Conservation (phyloP, 768 basidiomycete genomes). For the Mycena metata region DNA sequence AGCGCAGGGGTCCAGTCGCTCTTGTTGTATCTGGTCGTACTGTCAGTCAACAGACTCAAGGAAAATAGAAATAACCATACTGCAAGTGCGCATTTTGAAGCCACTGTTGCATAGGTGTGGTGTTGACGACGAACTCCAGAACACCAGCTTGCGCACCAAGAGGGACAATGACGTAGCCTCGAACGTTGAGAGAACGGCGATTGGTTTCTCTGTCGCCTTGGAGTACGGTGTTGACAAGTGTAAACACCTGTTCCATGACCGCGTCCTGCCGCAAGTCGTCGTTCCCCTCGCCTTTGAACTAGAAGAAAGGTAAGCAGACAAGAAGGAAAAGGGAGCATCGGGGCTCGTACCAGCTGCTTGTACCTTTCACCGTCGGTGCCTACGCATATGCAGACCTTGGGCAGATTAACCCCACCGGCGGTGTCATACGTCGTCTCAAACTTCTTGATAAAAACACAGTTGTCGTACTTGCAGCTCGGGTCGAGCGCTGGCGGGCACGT, state of each 20-base stretch:
- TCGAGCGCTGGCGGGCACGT: slow-evolving; percentile 82
- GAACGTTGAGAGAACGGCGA: slow-evolving; percentile 77
- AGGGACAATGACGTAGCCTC: slow-evolving; percentile 92
- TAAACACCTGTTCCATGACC: slow-evolving; percentile 99
- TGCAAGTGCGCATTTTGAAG: slow-evolving; percentile 70
- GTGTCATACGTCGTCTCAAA: slow-evolving; percentile 72
- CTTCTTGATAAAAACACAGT: slow-evolving; percentile 75
- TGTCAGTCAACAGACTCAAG: not conserved
- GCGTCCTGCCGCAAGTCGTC: slow-evolving; percentile 98
- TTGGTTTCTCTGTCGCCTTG: slow-evolving; percentile 80
- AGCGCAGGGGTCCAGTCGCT: slow-evolving; percentile 61
- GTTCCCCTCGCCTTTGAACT: slow-evolving; percentile 93
- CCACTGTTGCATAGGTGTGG: slow-evolving; percentile 74
- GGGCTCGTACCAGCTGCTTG: slow-evolving; percentile 80
- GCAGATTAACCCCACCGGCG: slow-evolving; percentile 85
- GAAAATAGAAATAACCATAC: slow-evolving; percentile 54
- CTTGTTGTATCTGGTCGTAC: slow-evolving; percentile 72
- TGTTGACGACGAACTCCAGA: slow-evolving; percentile 91
- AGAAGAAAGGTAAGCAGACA: slow-evolving; percentile 2
- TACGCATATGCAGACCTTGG: slow-evolving; percentile 83
- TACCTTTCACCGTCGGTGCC: slow-evolving; percentile 76
- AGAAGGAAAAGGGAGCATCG: not conserved
- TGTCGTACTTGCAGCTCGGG: slow-evolving; percentile 72
- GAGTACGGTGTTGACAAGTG: slow-evolving; percentile 86
- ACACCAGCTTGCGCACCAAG: slow-evolving; percentile 85